Percentiles rank a stretch among this genome's conserved stretches.
These are phyloP conservation scores for Thalassiosira sp. DNA, from an alignment of 352 stramenopile species.

Conservation along the genomic window DNA sequence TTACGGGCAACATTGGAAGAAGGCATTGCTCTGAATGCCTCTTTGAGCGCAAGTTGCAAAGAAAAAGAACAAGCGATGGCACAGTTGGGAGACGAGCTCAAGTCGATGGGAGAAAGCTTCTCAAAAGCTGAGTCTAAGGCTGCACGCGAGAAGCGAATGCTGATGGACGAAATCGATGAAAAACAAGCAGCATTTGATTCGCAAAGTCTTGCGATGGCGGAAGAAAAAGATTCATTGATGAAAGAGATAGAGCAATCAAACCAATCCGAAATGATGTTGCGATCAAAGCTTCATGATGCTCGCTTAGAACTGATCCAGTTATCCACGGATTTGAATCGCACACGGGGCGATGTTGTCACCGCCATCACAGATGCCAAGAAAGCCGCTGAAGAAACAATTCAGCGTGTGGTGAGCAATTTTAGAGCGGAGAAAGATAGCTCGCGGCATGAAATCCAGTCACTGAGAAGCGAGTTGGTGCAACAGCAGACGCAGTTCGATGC, in stretches of 20 bases:
- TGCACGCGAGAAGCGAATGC: constrained; percentile 8
- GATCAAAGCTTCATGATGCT: constrained; percentile 30
- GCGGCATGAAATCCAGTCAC: constrained; percentile 2
- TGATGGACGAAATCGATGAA: constrained; percentile 23
- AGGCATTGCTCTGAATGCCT: constrained; percentile 23
- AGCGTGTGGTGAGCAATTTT: constrained; percentile 8
- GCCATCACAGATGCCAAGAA: constrained; percentile 24
- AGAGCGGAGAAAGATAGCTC: constrained; percentile 17
- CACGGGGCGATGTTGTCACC: constrained; percentile 12
- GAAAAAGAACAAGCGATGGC: constrained; percentile 24
- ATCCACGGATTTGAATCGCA: constrained; percentile 29
- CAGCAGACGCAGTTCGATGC: constrained; percentile 3
- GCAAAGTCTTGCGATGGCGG: neutral
- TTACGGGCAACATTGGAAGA: constrained; percentile 19
- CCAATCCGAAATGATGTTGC: constrained; percentile 15
- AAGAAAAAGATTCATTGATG: constrained; percentile 4
- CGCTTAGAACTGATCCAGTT: constrained; percentile 28
- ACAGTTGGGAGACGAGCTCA: constrained; percentile 7
- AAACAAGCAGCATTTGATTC: constrained; percentile 14
- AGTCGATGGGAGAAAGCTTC: constrained; percentile 2
- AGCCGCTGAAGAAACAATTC: constrained; percentile 9
- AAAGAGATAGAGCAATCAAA: constrained; percentile 19
- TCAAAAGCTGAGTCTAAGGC: neutral
- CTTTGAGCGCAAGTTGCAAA: constrained; percentile 22
- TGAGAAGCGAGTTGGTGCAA: constrained; percentile 5